A percentile compares a stretch with the other conserved stretches of the same genome.
Conservation (phyloP, 306 rosid species). For the Lathyrus aphaca region DNA sequence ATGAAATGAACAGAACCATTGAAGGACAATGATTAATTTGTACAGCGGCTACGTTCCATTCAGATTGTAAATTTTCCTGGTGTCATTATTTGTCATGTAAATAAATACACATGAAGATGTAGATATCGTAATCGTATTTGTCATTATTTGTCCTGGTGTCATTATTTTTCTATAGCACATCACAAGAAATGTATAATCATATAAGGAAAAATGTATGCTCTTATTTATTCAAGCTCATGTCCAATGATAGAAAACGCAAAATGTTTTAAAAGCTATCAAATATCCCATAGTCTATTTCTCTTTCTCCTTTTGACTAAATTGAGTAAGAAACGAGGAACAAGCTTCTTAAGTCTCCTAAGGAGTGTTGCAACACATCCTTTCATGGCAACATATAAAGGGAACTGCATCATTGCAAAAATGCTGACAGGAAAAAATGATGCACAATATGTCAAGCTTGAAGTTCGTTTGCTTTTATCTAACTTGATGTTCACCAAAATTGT, state of each 20-base stretch:
- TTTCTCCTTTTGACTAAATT: slow-evolving; percentile 13
- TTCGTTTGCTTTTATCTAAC: slow-evolving; percentile 36
- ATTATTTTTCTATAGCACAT: background rate
- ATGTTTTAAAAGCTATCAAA: slow-evolving; percentile 3
- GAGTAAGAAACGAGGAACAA: slow-evolving; percentile 41
- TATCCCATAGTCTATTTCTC: slow-evolving; percentile 19
- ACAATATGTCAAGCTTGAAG: slow-evolving; percentile 38
- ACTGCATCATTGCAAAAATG: slow-evolving; percentile 43
- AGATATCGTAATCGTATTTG: background rate
- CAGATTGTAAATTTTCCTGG: slow-evolving; percentile 39
- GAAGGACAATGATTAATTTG: slow-evolving; percentile 22
- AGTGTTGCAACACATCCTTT: slow-evolving; percentile 12
- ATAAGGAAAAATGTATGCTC: background rate
- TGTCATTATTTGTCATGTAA: slow-evolving; percentile 55
- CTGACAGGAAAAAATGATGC: slow-evolving; percentile 45
- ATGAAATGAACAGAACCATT: slow-evolving; percentile 20
- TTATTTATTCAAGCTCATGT: slow-evolving; percentile 10
- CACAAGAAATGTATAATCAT: background rate
- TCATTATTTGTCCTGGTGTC: too few relatives aligned
- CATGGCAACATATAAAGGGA: slow-evolving; percentile 40
- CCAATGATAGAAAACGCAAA: slow-evolving; percentile 9
- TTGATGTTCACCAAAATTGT: slow-evolving; percentile 41
- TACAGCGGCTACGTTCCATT: slow-evolving; percentile 46
- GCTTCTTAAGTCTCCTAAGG: slow-evolving; percentile 28
- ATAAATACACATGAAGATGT: slow-evolving; percentile 25